Evolutionary conservation across 2,329 filamentous ascomycete species (phyloP).

Genomic region (Monosporascus sp.): DNA sequence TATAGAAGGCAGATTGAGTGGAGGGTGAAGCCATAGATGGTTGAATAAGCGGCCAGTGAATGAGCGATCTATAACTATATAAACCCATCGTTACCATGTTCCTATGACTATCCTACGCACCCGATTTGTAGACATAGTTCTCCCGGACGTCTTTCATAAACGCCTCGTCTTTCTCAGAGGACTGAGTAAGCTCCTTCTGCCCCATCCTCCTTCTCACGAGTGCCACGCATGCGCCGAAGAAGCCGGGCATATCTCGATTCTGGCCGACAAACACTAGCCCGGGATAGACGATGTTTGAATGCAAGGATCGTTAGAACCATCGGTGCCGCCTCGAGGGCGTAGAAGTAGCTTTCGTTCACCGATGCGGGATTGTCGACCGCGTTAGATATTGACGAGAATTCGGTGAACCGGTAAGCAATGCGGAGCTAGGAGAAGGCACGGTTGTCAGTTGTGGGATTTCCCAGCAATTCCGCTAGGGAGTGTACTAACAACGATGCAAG

Average conservation of each 20-base stretch:
- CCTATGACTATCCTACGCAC: too few relatives aligned
- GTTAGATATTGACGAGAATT: slow-evolving; percentile 40
- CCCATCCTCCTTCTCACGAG: neutral
- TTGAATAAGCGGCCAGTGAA: too few relatives aligned
- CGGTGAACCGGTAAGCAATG: slow-evolving; percentile 49
- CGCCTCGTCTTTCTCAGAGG: too few relatives aligned
- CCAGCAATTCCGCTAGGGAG: too few relatives aligned
- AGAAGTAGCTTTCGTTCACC: slow-evolving; percentile 24
- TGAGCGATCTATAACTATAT: too few relatives aligned
- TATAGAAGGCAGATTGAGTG: too few relatives aligned
- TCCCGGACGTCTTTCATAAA: too few relatives aligned
- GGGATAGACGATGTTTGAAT: slow-evolving; percentile 32
- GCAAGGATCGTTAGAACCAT: slow-evolving; percentile 31
- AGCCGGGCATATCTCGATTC: neutral
- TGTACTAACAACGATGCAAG: slow-evolving; percentile 28
- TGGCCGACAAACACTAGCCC: slow-evolving; percentile 11
- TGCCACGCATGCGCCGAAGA: neutral
- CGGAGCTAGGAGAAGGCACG: slow-evolving; percentile 23
- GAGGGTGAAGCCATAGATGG: too few relatives aligned
- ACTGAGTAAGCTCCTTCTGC: too few relatives aligned
- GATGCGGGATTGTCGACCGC: slow-evolving; percentile 20
- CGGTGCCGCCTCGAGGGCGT: slow-evolving; percentile 30
- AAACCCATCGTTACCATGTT: too few relatives aligned
- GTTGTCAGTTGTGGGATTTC: too few relatives aligned
- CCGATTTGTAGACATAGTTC: too few relatives aligned